Percentiles rank a stretch among this genome's conserved stretches.
Conservation (phyloP, 805 yeast species). For the Ogataea paraovalis region DNA sequence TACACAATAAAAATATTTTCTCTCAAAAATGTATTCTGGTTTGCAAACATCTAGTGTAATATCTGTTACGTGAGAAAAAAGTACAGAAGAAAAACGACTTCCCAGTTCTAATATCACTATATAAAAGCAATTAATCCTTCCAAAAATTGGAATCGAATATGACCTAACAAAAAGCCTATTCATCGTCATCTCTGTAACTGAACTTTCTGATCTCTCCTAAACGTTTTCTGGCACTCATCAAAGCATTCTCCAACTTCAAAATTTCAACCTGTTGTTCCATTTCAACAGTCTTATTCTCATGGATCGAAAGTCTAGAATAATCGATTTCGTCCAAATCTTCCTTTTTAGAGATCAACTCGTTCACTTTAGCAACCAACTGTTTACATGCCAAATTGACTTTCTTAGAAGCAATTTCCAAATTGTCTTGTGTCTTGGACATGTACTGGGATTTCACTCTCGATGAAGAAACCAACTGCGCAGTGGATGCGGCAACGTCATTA, state of each 20-base stretch:
- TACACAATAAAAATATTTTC: background rate
- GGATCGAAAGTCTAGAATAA: slow-evolving; percentile 62
- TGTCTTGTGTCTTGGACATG: slow-evolving; percentile 72
- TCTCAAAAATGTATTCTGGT: too few relatives aligned
- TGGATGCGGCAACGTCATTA: slow-evolving; percentile 87
- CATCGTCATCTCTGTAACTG: slow-evolving; percentile 65
- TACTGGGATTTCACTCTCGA: slow-evolving; percentile 80
- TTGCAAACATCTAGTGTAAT: too few relatives aligned
- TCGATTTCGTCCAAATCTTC: slow-evolving; percentile 46
- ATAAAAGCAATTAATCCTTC: too few relatives aligned
- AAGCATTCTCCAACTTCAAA: slow-evolving; percentile 71
- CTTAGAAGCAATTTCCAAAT: slow-evolving; percentile 64
- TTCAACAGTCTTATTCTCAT: slow-evolving; percentile 79
- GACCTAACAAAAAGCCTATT: background rate
- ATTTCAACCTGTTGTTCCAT: slow-evolving; percentile 95
- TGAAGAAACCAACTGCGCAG: slow-evolving; percentile 90
- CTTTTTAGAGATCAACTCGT: slow-evolving; percentile 18
- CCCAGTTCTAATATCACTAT: too few relatives aligned
- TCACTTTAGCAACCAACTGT: slow-evolving; percentile 61
- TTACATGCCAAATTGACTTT: slow-evolving; percentile 75
- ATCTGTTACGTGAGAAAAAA: too few relatives aligned
- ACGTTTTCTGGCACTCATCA: slow-evolving; percentile 69
- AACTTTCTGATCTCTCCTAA: slow-evolving; percentile 80
- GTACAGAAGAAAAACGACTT: too few relatives aligned
- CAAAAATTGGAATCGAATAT: background rate